Base-by-base conservation (phyloP, 1,284 basidiomycete species). In the Tylopilus orsonianus region DNA sequence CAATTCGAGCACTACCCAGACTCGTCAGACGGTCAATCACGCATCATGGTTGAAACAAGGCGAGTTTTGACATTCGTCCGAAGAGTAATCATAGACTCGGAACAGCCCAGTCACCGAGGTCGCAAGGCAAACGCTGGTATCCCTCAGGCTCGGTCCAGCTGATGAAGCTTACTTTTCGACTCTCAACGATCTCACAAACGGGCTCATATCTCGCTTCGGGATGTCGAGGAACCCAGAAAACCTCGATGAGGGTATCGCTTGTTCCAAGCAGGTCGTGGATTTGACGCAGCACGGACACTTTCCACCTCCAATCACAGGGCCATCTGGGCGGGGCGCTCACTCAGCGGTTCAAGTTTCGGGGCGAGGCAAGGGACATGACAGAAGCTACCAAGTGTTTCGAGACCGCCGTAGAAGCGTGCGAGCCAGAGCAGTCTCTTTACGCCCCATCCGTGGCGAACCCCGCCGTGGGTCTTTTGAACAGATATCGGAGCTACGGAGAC, bases 161-260 rank as follows among this genome's bases (percentile, higher is more conserved):
- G 50, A 62, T 20, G 24, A 20, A 8, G 32, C n/a, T 8, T 64
- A 64, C 34, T 34, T 60, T n/a, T 5, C 23, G n/a, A 37, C 49
- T 20, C 56, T 61, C 37, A 33, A 48, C 13, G 10, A 13, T 9
- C 40, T 59, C n/a, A 49, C 49, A 2, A 23, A 19, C 24, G 19
- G 27, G 3, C 58, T 62, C 20, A 41, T 61, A 24, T 42, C 37
- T 23, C 62, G 50, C 29, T 66, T 57, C 27, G 10, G 32, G 7
- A 38, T 16, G 18, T 48, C 33, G 4, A 10, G 47, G 32, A 44
- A 57, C 23, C 37, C 12, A 10, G 37, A 41, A n/a, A 60, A 66
- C 16, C 37, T 66, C 10, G 49, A 62, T 24, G 60, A 65, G 19
- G 56, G 33, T 7, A 16, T 66, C 32, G n/a, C n/a, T n/a, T n/a